A percentile compares a stretch with the other conserved stretches of the same genome.
Evolutionary conservation across 2,329 filamentous ascomycete genomes (phyloP).

Genomic region (Paecilomyces niveus): DNA sequence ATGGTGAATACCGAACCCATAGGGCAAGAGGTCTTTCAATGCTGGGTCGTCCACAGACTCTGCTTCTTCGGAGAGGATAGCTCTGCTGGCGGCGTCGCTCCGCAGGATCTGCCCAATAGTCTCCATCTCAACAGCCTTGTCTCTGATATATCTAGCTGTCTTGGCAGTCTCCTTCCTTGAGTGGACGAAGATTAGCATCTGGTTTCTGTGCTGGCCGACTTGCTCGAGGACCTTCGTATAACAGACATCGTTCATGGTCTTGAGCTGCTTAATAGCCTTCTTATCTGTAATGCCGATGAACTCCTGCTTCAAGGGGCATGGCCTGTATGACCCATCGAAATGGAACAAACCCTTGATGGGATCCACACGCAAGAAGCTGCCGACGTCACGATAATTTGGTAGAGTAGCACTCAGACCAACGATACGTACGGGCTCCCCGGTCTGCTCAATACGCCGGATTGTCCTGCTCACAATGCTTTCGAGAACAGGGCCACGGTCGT

Average conservation of each 20-base stretch:
- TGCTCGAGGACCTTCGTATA: slow-evolving; percentile 97
- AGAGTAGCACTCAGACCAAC: slow-evolving; percentile 90
- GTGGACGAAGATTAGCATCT: slow-evolving; percentile 99
- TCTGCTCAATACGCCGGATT: slow-evolving; percentile 87
- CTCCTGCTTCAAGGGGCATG: slow-evolving; percentile 90
- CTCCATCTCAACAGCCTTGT: slow-evolving; percentile 94
- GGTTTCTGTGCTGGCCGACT: slow-evolving; percentile 84
- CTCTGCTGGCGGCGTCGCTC: slow-evolving; percentile 83
- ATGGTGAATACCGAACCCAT: slow-evolving; percentile 97
- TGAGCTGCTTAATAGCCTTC: slow-evolving; percentile 97
- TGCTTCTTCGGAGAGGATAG: slow-evolving; percentile 79
- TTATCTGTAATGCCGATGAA: slow-evolving; percentile 97
- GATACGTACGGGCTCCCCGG: slow-evolving; percentile 83
- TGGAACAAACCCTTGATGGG: slow-evolving; percentile 82
- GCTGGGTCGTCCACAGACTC: slow-evolving; percentile 77
- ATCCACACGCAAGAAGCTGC: slow-evolving; percentile 88
- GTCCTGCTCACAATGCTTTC: slow-evolving; percentile 96
- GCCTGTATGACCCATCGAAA: slow-evolving; percentile 89
- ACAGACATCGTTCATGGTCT: slow-evolving; percentile 98
- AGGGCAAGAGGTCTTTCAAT: slow-evolving; percentile 88
- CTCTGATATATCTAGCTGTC: slow-evolving; percentile 89
- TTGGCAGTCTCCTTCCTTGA: slow-evolving; percentile 97
- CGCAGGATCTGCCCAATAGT: slow-evolving; percentile 94
- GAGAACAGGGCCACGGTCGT: slow-evolving; percentile 91
- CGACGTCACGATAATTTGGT: slow-evolving; percentile 94